Conservation (phyloP, 139 green algal genomes). For the Mychonastes homosphaera region DNA sequence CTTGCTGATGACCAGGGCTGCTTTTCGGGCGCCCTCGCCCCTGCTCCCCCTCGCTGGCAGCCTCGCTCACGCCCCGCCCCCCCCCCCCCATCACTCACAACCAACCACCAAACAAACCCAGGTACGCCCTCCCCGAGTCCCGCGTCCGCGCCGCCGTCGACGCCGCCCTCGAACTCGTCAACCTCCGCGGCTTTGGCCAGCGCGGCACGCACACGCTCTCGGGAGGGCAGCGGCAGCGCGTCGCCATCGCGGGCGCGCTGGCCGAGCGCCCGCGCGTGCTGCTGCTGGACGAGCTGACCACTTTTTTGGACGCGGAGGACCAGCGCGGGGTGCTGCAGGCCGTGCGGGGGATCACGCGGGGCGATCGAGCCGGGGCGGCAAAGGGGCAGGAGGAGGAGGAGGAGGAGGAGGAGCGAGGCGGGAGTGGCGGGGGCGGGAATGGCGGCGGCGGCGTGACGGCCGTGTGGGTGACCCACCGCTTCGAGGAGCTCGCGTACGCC, state of each 20-base stretch:
- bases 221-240: conserved; percentile 92
- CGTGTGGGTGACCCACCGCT: conserved; percentile 91
- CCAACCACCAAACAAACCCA: conserved; percentile 18
- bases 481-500: conserved; percentile 89
- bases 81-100: background rate
- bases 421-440: too few species aligned
- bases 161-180: conserved; percentile 59
- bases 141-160: conserved; percentile 43
- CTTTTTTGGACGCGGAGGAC: conserved; percentile 88
- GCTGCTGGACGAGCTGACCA: conserved; percentile 97
- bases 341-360: conserved; percentile 40
- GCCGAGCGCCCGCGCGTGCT: conserved; percentile 69
- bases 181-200: conserved; percentile 60
- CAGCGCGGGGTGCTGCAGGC: conserved; percentile 68
- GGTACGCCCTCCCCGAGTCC: conserved; percentile 44
- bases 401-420: too few species aligned
- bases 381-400: too few species aligned
- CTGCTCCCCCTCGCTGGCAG: background rate
- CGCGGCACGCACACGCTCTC: conserved; percentile 73
- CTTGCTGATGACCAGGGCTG: background rate
- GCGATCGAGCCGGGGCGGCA: background rate
- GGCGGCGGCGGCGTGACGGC: conserved; percentile 46
- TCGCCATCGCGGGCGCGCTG: conserved; percentile 86
- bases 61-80: background rate
- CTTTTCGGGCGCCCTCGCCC: background rate